Evolutionary conservation across 768 basidiomycete genomes (phyloP), one percentile per base, ranked within the genome.

Genomic region (Xerocomus potaroensis): DNA sequence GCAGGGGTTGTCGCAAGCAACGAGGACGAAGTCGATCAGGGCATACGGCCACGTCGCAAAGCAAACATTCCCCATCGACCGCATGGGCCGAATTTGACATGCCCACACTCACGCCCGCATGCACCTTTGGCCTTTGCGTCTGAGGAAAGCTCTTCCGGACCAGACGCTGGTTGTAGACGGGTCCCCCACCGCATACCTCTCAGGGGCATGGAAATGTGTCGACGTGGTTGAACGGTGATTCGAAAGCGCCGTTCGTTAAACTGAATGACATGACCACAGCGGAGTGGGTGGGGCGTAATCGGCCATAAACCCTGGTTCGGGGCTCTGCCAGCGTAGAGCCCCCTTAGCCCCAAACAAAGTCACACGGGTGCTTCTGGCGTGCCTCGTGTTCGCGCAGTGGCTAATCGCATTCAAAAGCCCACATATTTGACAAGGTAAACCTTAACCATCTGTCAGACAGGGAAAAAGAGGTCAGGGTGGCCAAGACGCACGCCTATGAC

Each of bases 321-420:
- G 21, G 21, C 34, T 19, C 34, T 35, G 34, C 18, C 26, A 16
- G 24, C n/a, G 8, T 5, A 41, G 34, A 35, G 31, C 19, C 57
- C 30, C 58, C 55, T 55, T 63, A 48, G 24, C 42, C 48, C 61
- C 61, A 61, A 58, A 52, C 45, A 54, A 47, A 33, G 51, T 50
- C 50, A 49, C 38, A 44, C 24, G 47, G 26, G 43, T 27, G 58
- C 59, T 62, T 64, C 64, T 63, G 51, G 59, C 56, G 46, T 43
- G 43, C 64, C 62, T 66, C 62, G 52, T 63, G 62, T 60, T 46
- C 31, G 15, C 24, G 22, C 31, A 27, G 8, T 33, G 33, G n/a
- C 16, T 34, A n/a, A 34, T 34, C 33, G 33, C 33, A 34, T 34
- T 34, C 33, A 9, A 34, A 35, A 35, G 34, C 12, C 34, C 14